Conservation (phyloP, 257 asterid species). For the Scutellaria barbata region DNA sequence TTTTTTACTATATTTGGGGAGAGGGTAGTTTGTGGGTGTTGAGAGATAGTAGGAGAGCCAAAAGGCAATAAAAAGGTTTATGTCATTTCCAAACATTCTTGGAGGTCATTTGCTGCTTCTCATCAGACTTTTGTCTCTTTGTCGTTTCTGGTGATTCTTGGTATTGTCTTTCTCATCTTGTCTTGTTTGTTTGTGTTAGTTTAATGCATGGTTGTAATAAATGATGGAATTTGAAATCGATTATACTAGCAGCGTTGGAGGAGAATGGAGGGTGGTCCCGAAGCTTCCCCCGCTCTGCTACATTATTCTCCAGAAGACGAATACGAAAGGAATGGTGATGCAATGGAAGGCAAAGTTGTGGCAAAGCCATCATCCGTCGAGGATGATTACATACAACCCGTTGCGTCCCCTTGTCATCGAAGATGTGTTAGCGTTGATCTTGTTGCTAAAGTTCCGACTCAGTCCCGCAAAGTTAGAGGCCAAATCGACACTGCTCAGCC, state of each 20-base stretch:
- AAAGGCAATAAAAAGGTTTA: slow-evolving; percentile 6
- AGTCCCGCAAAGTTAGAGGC: no score
- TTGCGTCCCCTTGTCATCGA: slow-evolving; percentile 40
- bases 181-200: neutral
- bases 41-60: slow-evolving; percentile 34
- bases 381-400: slow-evolving; percentile 42
- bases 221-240: no score
- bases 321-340: slow-evolving; percentile 20
- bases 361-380: slow-evolving; percentile 43
- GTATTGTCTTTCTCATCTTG: slow-evolving; percentile 19
- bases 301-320: slow-evolving; percentile 7
- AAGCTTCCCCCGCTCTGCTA: slow-evolving; percentile 32
- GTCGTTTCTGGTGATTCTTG: slow-evolving; percentile 34
- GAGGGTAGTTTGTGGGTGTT: slow-evolving; percentile 16
- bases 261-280: slow-evolving; percentile 66
- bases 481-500: slow-evolving; percentile 91
- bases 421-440: slow-evolving; percentile 48
- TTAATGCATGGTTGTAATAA: neutral
- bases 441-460: slow-evolving; percentile 45
- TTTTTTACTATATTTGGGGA: slow-evolving; percentile 36
- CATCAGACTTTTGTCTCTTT: slow-evolving; percentile 39
- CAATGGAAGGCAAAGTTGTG: slow-evolving; percentile 36
- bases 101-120: slow-evolving; percentile 33
- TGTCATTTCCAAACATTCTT: slow-evolving; percentile 8
- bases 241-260: neutral